Evolutionary conservation across 23 red algal genomes (phyloP), one percentile per base, ranked within the genome.

Genomic region (Pyropia haitanensis): DNA sequence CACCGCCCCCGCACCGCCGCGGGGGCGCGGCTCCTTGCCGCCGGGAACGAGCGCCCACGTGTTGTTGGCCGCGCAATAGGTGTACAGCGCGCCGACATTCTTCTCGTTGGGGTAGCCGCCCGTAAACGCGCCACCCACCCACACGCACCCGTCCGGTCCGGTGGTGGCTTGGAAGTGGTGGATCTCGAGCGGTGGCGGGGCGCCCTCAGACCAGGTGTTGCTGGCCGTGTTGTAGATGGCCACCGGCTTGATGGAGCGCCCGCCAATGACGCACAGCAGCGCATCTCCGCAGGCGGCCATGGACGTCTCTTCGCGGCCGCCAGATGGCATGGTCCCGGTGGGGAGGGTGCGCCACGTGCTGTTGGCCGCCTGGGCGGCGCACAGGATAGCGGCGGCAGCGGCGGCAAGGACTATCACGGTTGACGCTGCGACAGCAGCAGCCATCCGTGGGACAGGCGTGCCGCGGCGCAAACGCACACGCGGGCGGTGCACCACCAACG

Each of bases 141-240:
- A 87, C 19, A 67, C 81, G 29, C 81, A 87, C 21, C 25, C 55
- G 24, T 75, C 70, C 20, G 81, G 81, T 46, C 70, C 81, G n/a
- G 65, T 63, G 18, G 75, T 54, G 14, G 46, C 70, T 70, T 87
- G 81, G 39, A 87, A 76, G 56, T 87, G 81, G 62, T 87, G 81
- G 30, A 87, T 64, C 49, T 87, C 81, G 23, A 87, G 18, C 7
- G 71, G 71, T 21, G 69, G 69, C 24, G 63, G 30, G 2, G 49
- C 19, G 29, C 60, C 71, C 3, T 1, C 14, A 21, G 58, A 49
- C 63, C 71, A 87, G 18, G 71, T 50, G 15, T 60, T 54, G 32
- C 63, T 63, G 62, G 58, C 1, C 12, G 81, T 75, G 58, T 87
- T 64, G 31, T 76, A 61, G 44, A 87, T 70, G 52, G 60, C 33